Percentiles rank a stretch among this genome's conserved stretches.
Conservation (phyloP, 345 rosid species). For the Fremontodendron californicum region DNA sequence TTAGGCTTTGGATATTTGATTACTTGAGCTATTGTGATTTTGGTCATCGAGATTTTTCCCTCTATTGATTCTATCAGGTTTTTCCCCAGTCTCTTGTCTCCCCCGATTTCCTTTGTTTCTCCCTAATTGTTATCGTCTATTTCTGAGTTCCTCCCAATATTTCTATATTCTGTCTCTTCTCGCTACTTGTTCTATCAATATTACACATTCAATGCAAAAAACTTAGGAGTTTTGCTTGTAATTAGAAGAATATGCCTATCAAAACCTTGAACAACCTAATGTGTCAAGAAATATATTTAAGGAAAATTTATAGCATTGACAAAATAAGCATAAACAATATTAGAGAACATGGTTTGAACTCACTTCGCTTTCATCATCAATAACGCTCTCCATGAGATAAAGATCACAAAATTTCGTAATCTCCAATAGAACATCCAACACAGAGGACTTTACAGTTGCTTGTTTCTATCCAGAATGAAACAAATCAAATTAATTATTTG, state of each 20-base stretch:
- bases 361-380: conserved; percentile 89
- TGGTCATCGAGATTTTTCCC: not conserved
- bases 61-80: not conserved
- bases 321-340: not conserved
- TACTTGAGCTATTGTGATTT: not conserved
- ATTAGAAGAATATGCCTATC: not conserved
- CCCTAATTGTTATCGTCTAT: not conserved
- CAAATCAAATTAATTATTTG: conserved; percentile 4
- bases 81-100: not conserved
- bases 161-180: not conserved
- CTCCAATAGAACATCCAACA: conserved; percentile 89
- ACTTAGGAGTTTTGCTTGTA: not conserved
- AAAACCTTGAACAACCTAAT: not conserved
- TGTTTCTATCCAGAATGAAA: conserved; percentile 50
- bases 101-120: not conserved
- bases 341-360: conserved; percentile 20
- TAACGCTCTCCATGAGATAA: conserved; percentile 98
- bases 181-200: not conserved
- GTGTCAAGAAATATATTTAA: not conserved
- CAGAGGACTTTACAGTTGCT: conserved; percentile 87
- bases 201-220: not conserved
- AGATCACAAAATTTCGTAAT: conserved; percentile 87
- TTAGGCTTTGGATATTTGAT: not conserved
- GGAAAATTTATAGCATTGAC: conserved; percentile 2
- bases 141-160: not conserved